Evolutionary conservation across 768 basidiomycete genomes (phyloP).

Genomic region (Agrocybe praecox): DNA sequence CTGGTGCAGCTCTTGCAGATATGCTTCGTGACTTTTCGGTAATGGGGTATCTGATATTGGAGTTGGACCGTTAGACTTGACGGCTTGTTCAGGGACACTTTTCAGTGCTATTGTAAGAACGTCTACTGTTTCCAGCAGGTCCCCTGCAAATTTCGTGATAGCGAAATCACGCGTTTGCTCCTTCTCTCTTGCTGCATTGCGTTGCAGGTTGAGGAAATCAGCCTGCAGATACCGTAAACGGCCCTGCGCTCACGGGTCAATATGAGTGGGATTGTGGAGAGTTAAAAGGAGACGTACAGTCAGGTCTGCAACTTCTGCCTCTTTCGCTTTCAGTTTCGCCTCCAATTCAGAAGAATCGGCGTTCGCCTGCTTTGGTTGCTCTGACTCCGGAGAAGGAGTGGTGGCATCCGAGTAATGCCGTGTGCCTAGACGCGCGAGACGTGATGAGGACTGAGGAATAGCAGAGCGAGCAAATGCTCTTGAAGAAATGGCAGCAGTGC

Average conservation of each 20-base stretch:
- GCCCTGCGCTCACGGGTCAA: conserved; percentile 46
- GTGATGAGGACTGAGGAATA: conserved; percentile 36
- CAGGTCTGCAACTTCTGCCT: conserved; percentile 80
- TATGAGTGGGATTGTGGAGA: conserved; percentile 12
- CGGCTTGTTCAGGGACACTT: conserved; percentile 62
- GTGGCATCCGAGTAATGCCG: conserved; percentile 68
- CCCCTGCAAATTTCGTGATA: conserved; percentile 88
- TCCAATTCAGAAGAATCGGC: conserved; percentile 32
- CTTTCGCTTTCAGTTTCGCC: conserved; percentile 78
- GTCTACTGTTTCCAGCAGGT: conserved; percentile 89
- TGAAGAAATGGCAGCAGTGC: conserved; percentile 57
- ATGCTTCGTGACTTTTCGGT: conserved; percentile 57
- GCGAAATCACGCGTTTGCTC: conserved; percentile 93
- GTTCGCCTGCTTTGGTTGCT: conserved; percentile 26
- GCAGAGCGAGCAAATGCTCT: conserved; percentile 32
- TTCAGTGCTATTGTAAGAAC: conserved; percentile 85
- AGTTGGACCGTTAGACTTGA: conserved; percentile 25
- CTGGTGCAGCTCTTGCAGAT: conserved; percentile 73
- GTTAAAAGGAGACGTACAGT: conserved; percentile 54
- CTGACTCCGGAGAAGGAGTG: conserved; percentile 31
- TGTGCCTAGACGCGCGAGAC: conserved; percentile 26
- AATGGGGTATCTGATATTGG: conserved; percentile 33
- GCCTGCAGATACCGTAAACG: conserved; percentile 92
- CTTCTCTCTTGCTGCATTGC: conserved; percentile 89
- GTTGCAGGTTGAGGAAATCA: conserved; percentile 94